Evolutionary conservation across 192 early-diverging fungal genomes (phyloP).

Genomic region (Podila epicladia): DNA sequence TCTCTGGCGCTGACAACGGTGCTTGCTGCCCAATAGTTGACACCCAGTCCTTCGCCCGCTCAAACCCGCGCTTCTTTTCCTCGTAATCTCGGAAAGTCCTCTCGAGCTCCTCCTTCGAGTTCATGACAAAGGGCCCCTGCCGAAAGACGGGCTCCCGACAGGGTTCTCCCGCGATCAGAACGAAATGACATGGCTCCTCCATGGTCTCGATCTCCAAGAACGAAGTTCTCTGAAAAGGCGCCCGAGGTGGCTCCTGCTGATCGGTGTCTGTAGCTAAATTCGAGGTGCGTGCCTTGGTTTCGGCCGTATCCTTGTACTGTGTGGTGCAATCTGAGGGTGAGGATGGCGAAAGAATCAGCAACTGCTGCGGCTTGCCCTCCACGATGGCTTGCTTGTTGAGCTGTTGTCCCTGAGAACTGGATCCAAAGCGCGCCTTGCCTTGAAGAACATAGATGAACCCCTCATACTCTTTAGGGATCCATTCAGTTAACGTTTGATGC

Average conservation of each 20-base stretch:
- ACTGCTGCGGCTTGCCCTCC: slow-evolving; percentile 25
- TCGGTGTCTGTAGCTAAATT: no score
- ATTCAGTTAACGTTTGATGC: slow-evolving; percentile 61
- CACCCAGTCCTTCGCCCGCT: slow-evolving; percentile 60
- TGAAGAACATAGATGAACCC: slow-evolving; percentile 66
- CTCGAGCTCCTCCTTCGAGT: slow-evolving; percentile 59
- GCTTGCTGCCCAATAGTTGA: slow-evolving; percentile 34
- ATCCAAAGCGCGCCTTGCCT: slow-evolving; percentile 30
- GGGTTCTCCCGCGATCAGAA: slow-evolving; percentile 53
- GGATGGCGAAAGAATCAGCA: background rate
- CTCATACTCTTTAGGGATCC: slow-evolving; percentile 61
- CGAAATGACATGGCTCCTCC: slow-evolving; percentile 25
- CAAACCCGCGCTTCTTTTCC: slow-evolving; percentile 68
- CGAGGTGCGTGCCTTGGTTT: no score
- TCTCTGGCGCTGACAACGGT: no score
- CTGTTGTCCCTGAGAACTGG: slow-evolving; percentile 50
- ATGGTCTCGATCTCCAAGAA: background rate
- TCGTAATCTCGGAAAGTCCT: slow-evolving; percentile 67
- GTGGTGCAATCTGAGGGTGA: no score
- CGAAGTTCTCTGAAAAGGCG: background rate
- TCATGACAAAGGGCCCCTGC: slow-evolving; percentile 74
- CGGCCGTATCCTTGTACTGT: no score
- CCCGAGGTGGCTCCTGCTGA: background rate
- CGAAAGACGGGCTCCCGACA: slow-evolving; percentile 56
- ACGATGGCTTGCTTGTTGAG: background rate